Percentiles rank a stretch among this genome's conserved stretches.
These are phyloP conservation scores for Vigna hirtella DNA, from an alignment of 306 rosid species.

Conservation along the genomic window DNA sequence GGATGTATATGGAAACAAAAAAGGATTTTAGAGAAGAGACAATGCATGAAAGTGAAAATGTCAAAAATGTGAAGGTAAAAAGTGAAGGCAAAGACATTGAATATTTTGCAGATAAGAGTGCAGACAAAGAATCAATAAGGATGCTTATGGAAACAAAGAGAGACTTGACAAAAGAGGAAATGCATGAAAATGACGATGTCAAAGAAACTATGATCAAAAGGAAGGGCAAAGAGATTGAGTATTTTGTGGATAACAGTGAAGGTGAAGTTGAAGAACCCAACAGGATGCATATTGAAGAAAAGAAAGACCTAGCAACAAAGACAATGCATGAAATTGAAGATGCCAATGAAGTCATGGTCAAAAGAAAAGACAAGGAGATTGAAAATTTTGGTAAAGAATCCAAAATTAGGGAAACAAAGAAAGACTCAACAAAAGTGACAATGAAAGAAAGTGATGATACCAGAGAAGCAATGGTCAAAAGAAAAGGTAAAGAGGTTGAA, in stretches of 20 bases:
- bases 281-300: not conserved
- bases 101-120: not conserved
- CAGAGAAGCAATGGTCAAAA: not conserved
- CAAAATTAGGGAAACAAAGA: not conserved
- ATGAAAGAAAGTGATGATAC: not conserved
- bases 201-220: not conserved
- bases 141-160: not conserved
- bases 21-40: not conserved
- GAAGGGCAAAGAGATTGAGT: not conserved
- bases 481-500: not conserved
- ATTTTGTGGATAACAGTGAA: not conserved
- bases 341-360: not conserved
- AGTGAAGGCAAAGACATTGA: not conserved
- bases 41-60: not conserved
- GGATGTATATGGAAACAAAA: not conserved
- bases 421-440: not conserved
- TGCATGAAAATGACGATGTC: not conserved
- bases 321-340: not conserved
- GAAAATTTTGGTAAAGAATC: not conserved
- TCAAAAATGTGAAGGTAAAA: not conserved
- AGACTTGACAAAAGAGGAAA: not conserved
- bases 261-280: not conserved
- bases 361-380: not conserved
- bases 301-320: not conserved
- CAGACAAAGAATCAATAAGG: not conserved